Conservation (phyloP, 371 early-diverging fungal genomes). For the Mucor indicus region DNA sequence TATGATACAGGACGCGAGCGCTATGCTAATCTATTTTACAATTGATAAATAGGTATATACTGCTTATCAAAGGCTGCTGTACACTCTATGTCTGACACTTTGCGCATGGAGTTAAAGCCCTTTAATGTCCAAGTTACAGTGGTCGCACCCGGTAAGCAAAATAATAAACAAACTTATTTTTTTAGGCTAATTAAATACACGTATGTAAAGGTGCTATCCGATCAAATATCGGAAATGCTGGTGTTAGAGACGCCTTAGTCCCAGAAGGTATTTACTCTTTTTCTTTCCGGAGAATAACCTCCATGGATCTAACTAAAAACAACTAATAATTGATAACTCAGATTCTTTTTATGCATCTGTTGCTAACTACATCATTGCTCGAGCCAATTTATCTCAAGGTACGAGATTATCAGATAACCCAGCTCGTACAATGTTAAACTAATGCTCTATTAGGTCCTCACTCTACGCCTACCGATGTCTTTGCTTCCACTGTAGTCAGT, state of each 20-base stretch:
- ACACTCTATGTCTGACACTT: slow-evolving; percentile 54
- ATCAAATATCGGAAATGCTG: slow-evolving; percentile 59
- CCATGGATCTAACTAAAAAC: too few species aligned
- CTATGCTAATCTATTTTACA: not conserved
- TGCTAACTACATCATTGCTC: slow-evolving; percentile 36
- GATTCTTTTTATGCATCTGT: slow-evolving; percentile 47
- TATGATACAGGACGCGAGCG: too few species aligned
- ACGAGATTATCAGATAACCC: not conserved
- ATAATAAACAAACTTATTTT: not conserved
- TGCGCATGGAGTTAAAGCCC: slow-evolving; percentile 60
- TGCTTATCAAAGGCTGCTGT: slow-evolving; percentile 62
- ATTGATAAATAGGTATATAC: slow-evolving; percentile 47
- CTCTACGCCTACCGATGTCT: slow-evolving; percentile 50
- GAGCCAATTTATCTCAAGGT: slow-evolving; percentile 58
- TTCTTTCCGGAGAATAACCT: too few species aligned
- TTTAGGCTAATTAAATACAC: too few species aligned
- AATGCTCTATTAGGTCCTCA: slow-evolving; percentile 17
- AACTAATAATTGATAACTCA: slow-evolving; percentile 10
- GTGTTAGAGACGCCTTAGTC: slow-evolving; percentile 33
- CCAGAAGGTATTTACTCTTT: slow-evolving; percentile 36
- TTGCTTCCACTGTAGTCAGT: slow-evolving; percentile 44
- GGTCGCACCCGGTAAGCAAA: slow-evolving; percentile 52
- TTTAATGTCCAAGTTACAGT: slow-evolving; percentile 59
- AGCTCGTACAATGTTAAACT: too few species aligned
- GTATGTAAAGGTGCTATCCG: slow-evolving; percentile 52